phyloP scores from a whole-genome alignment of 2,329 filamentous ascomycete genomes.

The Fusarium illudens region DNA sequence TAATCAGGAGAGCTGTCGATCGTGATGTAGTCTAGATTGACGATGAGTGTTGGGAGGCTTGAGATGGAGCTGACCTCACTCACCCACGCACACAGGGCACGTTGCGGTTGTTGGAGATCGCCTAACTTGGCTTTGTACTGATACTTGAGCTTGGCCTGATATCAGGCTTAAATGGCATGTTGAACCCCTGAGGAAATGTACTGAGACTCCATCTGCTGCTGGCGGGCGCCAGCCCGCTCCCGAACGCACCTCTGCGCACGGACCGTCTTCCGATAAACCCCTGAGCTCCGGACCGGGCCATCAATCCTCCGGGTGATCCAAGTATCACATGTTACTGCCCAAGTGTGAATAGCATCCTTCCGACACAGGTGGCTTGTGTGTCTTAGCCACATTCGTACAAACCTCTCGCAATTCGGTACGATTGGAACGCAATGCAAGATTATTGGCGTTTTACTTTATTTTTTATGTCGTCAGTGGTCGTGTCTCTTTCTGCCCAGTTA shows the following conservation, averaged over 20 bases:
- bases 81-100: slow-evolving; percentile 22
- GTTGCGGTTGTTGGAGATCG: slow-evolving; percentile 31
- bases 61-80: slow-evolving; percentile 35
- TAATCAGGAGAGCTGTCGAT: slow-evolving; percentile 35
- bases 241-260: slow-evolving; percentile 27
- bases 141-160: slow-evolving; percentile 2
- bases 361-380: neutral
- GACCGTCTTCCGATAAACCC: slow-evolving; percentile 19
- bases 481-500: neutral
- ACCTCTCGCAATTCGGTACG: neutral
- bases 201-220: slow-evolving; percentile 2
- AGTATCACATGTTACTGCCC: slow-evolving; percentile 2
- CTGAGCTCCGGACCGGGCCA: slow-evolving; percentile 25
- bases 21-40: slow-evolving; percentile 38
- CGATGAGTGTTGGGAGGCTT: slow-evolving; percentile 38
- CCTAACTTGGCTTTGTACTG: slow-evolving; percentile 11
- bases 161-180: neutral
- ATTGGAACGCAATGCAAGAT: neutral
- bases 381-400: neutral
- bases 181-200: slow-evolving; percentile 10
- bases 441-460: neutral
- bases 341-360: neutral
- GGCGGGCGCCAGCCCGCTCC: slow-evolving; percentile 19
- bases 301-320: neutral
- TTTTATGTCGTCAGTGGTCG: neutral